These are phyloP conservation scores for Termitomyces sp. DNA, from an alignment of 768 basidiomycete genomes.

Conservation along the genomic window DNA sequence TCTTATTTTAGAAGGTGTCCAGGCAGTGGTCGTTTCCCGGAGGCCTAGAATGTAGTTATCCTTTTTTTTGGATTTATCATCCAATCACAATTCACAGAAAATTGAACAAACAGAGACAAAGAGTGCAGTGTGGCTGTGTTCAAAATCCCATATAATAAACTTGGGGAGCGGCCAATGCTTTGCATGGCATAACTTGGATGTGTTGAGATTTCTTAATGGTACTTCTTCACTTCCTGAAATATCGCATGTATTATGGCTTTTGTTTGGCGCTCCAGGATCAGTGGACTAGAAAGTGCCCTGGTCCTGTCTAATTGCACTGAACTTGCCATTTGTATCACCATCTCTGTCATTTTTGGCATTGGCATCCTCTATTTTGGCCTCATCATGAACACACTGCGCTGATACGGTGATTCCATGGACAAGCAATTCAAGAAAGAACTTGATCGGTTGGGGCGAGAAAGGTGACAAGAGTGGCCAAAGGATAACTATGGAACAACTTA, in stretches of 20 bases:
- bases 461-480: neutral
- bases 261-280: slow-evolving; percentile 68
- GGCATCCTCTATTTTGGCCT: slow-evolving; percentile 53
- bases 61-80: too few species aligned
- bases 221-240: too few species aligned
- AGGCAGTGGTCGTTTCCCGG: too few species aligned
- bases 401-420: slow-evolving; percentile 47
- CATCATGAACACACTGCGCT: slow-evolving; percentile 51
- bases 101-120: too few species aligned
- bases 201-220: too few species aligned
- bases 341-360: slow-evolving; percentile 40
- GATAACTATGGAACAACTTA: neutral
- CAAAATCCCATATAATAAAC: too few species aligned
- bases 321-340: slow-evolving; percentile 52
- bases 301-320: slow-evolving; percentile 37
- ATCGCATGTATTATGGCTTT: slow-evolving; percentile 61
- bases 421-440: slow-evolving; percentile 20
- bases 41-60: too few species aligned
- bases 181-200: too few species aligned
- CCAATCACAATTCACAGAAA: too few species aligned
- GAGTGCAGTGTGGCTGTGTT: too few species aligned
- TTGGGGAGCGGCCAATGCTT: too few species aligned
- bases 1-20: too few species aligned
- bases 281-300: slow-evolving; percentile 29
- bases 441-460: neutral